phyloP scores from a whole-genome alignment of 352 stramenopile species.

The Phytophthora citricola region DNA sequence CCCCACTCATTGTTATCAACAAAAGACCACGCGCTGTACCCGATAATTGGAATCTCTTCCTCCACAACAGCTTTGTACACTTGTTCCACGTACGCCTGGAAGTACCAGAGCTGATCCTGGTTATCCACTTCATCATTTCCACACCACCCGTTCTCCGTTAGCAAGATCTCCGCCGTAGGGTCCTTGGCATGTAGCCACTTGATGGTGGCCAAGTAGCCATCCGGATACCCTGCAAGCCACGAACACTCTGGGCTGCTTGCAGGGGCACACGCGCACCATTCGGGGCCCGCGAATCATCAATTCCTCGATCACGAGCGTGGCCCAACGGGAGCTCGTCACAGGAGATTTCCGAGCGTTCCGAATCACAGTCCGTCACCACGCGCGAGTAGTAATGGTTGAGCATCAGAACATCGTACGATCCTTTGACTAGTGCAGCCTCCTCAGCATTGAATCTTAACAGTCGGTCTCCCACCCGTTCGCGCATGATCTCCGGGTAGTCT shows the following conservation, averaged over 20 bases:
- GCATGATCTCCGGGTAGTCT: slow-evolving; percentile 94
- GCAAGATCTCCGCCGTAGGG: slow-evolving; percentile 48
- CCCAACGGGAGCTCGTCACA: slow-evolving; percentile 46
- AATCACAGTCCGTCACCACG: slow-evolving; percentile 57
- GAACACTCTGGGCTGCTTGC: slow-evolving; percentile 40
- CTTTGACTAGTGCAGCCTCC: slow-evolving; percentile 76
- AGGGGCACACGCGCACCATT: slow-evolving; percentile 51
- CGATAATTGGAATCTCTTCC: slow-evolving; percentile 78
- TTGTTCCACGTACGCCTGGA: slow-evolving; percentile 58
- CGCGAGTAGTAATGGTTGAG: slow-evolving; percentile 93
- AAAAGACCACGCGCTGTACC: slow-evolving; percentile 95
- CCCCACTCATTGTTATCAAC: slow-evolving; percentile 96
- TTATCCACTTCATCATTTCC: slow-evolving; percentile 59
- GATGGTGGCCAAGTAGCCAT: slow-evolving; percentile 66
- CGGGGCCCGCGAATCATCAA: slow-evolving; percentile 61
- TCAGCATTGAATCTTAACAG: slow-evolving; percentile 89
- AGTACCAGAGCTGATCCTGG: slow-evolving; percentile 68
- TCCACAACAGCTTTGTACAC: slow-evolving; percentile 65
- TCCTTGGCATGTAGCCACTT: slow-evolving; percentile 74
- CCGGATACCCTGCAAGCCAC: slow-evolving; percentile 53
- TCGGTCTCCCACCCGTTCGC: slow-evolving; percentile 65
- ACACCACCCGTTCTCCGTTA: slow-evolving; percentile 78
- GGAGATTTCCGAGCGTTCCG: slow-evolving; percentile 33
- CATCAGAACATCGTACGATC: slow-evolving; percentile 94
- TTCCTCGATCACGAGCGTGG: slow-evolving; percentile 54